These are phyloP conservation scores for Pisolithus albus DNA, from an alignment of 768 basidiomycete genomes.

Conservation along the genomic window DNA sequence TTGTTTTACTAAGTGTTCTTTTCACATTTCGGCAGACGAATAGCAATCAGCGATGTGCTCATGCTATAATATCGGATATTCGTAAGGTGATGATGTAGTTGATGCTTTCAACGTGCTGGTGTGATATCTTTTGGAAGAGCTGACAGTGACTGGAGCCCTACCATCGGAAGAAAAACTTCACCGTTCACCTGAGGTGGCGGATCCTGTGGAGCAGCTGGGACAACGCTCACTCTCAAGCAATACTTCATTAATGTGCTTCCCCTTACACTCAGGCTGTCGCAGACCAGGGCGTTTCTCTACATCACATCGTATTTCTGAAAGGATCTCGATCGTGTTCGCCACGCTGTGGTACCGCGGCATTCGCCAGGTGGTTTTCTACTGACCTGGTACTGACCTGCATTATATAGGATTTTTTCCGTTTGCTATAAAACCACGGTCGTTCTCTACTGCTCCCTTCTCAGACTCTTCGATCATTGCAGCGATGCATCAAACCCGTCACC, in stretches of 20 bases:
- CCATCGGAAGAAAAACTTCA: background rate
- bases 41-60: no score
- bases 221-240: background rate
- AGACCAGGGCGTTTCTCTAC: background rate
- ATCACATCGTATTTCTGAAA: background rate
- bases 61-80: background rate
- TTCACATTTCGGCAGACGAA: conserved; percentile 3
- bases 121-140: conserved; percentile 9
- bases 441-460: background rate
- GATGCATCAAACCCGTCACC: background rate
- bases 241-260: conserved; percentile 1
- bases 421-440: background rate
- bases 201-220: background rate
- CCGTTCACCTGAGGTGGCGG: no score
- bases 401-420: background rate
- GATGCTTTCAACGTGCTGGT: conserved; percentile 1
- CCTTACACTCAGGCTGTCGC: background rate
- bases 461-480: background rate
- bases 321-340: background rate
- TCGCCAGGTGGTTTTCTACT: background rate
- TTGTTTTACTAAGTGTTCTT: conserved; percentile 10
- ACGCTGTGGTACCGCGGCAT: background rate
- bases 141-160: conserved; percentile 16
- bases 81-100: conserved; percentile 4
- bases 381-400: background rate